A percentile compares a stretch with the other conserved stretches of the same genome.
These are phyloP conservation scores for Irpex sp. DNA, from an alignment of 1,284 basidiomycete species.

Conservation along the genomic window DNA sequence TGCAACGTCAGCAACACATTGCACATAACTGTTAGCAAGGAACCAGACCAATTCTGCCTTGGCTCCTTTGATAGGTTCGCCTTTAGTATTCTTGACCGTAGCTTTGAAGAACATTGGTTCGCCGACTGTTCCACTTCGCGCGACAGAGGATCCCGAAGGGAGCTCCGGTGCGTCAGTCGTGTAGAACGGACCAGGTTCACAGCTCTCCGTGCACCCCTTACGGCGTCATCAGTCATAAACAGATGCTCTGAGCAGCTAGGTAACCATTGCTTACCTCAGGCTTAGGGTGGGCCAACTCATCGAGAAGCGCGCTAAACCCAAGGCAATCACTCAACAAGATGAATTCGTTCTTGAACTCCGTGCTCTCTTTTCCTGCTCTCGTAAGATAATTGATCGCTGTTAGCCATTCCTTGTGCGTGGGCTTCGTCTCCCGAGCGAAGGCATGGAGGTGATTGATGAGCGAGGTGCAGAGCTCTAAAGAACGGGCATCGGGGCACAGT, in stretches of 20 bases:
- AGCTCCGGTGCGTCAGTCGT: conserved; percentile 32
- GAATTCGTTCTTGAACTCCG: conserved; percentile 36
- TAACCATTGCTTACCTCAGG: conserved; percentile 21
- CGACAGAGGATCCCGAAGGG: conserved; percentile 31
- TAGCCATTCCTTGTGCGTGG: conserved; percentile 35
- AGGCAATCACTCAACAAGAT: conserved; percentile 37
- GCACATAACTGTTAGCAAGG: background rate
- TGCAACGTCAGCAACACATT: background rate
- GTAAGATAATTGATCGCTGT: conserved; percentile 30
- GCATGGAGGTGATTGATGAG: conserved; percentile 35
- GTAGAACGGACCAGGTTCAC: conserved; percentile 36
- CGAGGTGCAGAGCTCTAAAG: conserved; percentile 29
- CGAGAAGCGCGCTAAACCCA: conserved; percentile 34
- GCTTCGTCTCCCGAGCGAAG: conserved; percentile 34
- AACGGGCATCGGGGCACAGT: conserved; percentile 30
- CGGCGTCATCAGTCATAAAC: background rate
- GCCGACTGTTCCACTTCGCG: conserved; percentile 27
- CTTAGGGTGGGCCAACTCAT: conserved; percentile 34
- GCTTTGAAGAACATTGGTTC: conserved; percentile 33
- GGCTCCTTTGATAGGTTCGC: conserved; percentile 27
- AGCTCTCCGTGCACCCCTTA: conserved; percentile 33
- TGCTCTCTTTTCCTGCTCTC: conserved; percentile 33
- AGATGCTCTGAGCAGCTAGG: too few species aligned
- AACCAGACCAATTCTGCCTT: conserved; percentile 31
- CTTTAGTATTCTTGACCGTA: conserved; percentile 30